phyloP scores from a whole-genome alignment of 768 basidiomycete genomes.

The Daedaleopsis sinensis region DNA sequence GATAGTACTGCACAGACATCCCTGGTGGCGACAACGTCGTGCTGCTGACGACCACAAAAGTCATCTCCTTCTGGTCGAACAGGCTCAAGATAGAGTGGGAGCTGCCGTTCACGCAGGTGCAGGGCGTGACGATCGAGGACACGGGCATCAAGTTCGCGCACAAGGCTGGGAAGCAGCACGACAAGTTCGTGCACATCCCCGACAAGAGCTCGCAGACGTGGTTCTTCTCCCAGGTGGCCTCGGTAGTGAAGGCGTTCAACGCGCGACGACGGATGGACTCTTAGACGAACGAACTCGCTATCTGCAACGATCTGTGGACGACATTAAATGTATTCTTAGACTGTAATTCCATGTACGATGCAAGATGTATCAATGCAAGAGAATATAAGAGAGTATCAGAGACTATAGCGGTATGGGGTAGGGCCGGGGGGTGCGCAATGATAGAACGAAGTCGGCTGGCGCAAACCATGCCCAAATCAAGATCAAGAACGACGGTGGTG shows the following conservation, averaged over 20 bases:
- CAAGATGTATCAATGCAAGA: slow-evolving; percentile 19
- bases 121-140: slow-evolving; percentile 88
- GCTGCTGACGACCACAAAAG: slow-evolving; percentile 74
- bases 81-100: slow-evolving; percentile 91
- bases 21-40: slow-evolving; percentile 81
- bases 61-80: slow-evolving; percentile 85
- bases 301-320: slow-evolving; percentile 3
- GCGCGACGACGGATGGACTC: slow-evolving; percentile 71
- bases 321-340: slow-evolving; percentile 25
- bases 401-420: no score
- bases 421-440: not conserved
- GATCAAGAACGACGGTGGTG: slow-evolving; percentile 1
- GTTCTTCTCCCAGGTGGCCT: slow-evolving; percentile 80
- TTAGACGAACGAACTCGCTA: slow-evolving; percentile 10
- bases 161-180: slow-evolving; percentile 73
- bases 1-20: slow-evolving; percentile 49
- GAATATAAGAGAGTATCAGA: slow-evolving; percentile 8
- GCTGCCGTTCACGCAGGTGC: slow-evolving; percentile 81
- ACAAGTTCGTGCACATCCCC: slow-evolving; percentile 76
- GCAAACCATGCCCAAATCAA: not conserved
- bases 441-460: slow-evolving; percentile 16
- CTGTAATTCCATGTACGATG: slow-evolving; percentile 20
- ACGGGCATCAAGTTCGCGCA: slow-evolving; percentile 88
- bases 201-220: slow-evolving; percentile 76
- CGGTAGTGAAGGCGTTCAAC: slow-evolving; percentile 79